phyloP scores from a whole-genome alignment of 495 filamentous ascomycete species.

The Usnea hakonensis region DNA sequence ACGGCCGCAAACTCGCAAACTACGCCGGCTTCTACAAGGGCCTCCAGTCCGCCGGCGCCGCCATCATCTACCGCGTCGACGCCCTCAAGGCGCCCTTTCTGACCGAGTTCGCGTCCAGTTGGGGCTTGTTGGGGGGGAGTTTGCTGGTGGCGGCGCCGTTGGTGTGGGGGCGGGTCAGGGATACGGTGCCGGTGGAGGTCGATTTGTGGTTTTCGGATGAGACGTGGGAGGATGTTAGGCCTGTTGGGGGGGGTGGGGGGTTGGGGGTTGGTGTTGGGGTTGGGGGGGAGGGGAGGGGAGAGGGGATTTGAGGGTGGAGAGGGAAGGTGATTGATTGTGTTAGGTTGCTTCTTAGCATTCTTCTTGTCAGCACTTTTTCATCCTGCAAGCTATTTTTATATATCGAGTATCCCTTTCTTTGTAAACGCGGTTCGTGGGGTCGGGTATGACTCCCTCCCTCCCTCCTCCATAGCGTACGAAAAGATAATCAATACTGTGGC shows the following conservation, averaged over 20 bases:
- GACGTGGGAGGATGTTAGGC: conserved; percentile 58
- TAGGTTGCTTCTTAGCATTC: no score
- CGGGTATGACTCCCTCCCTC: no score
- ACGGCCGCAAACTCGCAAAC: conserved; percentile 81
- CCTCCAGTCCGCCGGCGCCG: conserved; percentile 77
- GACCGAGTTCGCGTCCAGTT: conserved; percentile 44
- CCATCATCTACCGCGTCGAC: conserved; percentile 75
- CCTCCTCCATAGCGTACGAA: no score
- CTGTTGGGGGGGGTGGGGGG: conserved; percentile 1
- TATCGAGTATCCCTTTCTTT: no score
- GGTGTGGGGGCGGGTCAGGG: conserved; percentile 62
- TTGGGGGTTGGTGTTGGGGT: not conserved
- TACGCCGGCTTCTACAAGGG: conserved; percentile 90
- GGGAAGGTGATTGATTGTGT: no score
- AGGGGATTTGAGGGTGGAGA: not conserved
- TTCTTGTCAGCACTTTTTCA: no score
- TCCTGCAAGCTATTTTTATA: no score
- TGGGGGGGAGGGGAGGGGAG: not conserved
- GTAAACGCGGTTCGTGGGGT: no score
- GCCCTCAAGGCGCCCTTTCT: conserved; percentile 51
- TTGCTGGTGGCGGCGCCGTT: conserved; percentile 64
- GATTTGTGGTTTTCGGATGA: conserved; percentile 72
- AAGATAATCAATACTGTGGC: no score
- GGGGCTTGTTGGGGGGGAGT: conserved; percentile 58
- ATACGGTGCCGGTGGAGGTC: conserved; percentile 60